Base-by-base conservation (phyloP, 108 stramenopile species). In the Discostella stelligeroides region DNA sequence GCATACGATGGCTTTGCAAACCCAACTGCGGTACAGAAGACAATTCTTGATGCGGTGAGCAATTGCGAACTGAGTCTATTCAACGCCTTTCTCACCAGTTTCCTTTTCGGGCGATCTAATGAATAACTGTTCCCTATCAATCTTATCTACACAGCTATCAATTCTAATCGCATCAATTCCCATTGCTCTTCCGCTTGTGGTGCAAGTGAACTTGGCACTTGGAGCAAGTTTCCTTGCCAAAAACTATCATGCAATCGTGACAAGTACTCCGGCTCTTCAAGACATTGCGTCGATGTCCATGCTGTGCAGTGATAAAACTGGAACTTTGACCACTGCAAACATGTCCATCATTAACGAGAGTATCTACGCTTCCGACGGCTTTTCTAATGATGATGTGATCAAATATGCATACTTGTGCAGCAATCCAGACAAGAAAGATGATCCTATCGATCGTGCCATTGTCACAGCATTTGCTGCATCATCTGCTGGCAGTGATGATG, bases 301-400 rank as follows among this genome's bases (percentile, higher is more conserved):
- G 42, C 63, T 95, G 45, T 95, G 94, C 69, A 84, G 39, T 59
- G 89, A 91, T 76, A 94, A 96, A 79, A 96, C 95, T 11, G 95
- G 95, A 54, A 96, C 95, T 20, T 63, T 95, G 30, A 95, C 94
- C 21, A 89, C 90, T 25, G 91, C 91, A 10, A 75, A 90, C 39
- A 90, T 95, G 74, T 85, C 90, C 41, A 79, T 95, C 50, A 86
- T 88, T 60, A 27, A 58, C 6, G 87, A 92, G 12, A 47, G 56
- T n/a, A 76, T 89, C 29, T 81, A 68, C 39, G 55, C 78, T 34
- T 55, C 63, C 14, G 83, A 60, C 23, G 86, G 70, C 14, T 92
- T 84, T 53, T 79, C 64, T 13, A 47, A 76, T 2, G 70, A 77
- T 13, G 79, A 89, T 15, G 84, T 90, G 7, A 56, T 91, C 30